Conservation (phyloP, 2,329 filamentous ascomycete species). For the Dryadomyces sulphureus region DNA sequence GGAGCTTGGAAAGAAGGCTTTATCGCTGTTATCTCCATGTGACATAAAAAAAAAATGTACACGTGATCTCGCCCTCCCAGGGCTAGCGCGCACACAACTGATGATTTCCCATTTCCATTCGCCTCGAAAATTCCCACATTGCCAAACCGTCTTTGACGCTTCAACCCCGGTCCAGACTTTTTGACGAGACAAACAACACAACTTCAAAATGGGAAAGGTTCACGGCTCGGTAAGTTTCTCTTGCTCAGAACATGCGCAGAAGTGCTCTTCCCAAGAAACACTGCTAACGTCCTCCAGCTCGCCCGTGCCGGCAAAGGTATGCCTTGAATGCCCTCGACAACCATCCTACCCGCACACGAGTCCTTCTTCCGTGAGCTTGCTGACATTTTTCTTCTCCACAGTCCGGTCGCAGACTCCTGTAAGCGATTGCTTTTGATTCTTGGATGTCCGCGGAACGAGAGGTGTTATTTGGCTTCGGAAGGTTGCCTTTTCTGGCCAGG, state of each 20-base stretch:
- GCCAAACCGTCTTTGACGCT: not conserved
- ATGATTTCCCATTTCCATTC: not conserved
- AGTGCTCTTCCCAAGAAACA: too few species aligned
- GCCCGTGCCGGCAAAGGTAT: constrained; percentile 68
- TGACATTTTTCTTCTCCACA: constrained; percentile 2
- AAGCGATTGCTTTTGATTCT: constrained; percentile 2
- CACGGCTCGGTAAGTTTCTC: constrained; percentile 11
- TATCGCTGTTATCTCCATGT: constrained; percentile 2
- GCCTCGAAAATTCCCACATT: not conserved
- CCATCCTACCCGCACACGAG: not conserved
- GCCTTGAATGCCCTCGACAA: constrained; percentile 23
- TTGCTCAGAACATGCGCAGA: not conserved
- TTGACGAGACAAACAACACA: not conserved
- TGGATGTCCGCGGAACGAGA: not conserved
- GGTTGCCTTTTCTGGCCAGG: not conserved
- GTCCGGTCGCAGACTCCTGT: constrained; percentile 13
- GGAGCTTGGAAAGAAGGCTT: not conserved
- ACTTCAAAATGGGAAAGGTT: constrained; percentile 12
- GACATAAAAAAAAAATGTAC: not conserved
- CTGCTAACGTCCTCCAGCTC: constrained; percentile 10
- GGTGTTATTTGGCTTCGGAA: not conserved
- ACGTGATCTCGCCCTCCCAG: not conserved
- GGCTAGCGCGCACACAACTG: constrained; percentile 12
- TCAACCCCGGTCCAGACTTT: not conserved
- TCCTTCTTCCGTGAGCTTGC: not conserved